phyloP scores from a whole-genome alignment of 2,329 filamentous ascomycete genomes.

The Blastomyces percursus region DNA sequence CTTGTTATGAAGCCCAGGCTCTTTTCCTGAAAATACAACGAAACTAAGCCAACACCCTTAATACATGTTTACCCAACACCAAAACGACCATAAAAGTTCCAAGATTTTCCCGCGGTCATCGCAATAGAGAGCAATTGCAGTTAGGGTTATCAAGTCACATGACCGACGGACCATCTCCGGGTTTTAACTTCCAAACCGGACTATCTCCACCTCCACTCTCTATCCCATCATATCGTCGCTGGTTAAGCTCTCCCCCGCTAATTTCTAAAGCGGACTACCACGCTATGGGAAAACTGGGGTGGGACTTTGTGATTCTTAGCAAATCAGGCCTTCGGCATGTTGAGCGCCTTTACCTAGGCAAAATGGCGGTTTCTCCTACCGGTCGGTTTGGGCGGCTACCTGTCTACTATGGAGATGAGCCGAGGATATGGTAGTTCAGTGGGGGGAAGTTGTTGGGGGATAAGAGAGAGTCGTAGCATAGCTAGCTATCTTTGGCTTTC shows the following conservation, averaged over 20 bases:
- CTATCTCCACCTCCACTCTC: background rate
- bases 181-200: too few species aligned
- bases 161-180: background rate
- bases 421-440: background rate
- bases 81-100: too few species aligned
- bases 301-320: background rate
- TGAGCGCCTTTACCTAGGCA: conserved; percentile 2
- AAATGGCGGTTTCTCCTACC: background rate
- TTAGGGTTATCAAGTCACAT: background rate
- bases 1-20: too few species aligned
- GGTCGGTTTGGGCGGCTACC: background rate
- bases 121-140: background rate
- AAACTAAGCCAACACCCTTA: too few species aligned
- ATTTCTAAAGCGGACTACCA: background rate
- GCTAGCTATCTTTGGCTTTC: background rate
- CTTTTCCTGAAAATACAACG: too few species aligned
- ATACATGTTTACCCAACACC: too few species aligned
- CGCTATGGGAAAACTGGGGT: background rate
- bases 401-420: background rate
- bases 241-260: background rate
- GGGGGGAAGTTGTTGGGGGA: background rate
- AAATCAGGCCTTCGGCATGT: background rate
- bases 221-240: background rate
- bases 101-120: too few species aligned
- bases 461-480: background rate